phyloP scores from a whole-genome alignment of 176 grass and related monocot genomes.

The Pharus latifolius region DNA sequence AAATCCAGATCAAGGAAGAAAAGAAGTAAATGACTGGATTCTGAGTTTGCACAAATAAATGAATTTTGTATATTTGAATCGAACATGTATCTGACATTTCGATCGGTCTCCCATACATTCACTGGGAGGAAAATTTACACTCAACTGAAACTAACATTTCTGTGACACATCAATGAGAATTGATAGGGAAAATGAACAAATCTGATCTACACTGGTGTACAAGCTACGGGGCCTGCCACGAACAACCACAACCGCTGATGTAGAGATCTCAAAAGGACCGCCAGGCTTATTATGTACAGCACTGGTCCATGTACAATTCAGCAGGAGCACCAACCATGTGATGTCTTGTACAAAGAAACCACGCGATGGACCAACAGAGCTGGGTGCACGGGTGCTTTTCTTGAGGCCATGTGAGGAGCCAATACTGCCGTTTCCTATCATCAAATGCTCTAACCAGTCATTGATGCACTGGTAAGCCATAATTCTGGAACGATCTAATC shows the following conservation, averaged over 20 bases:
- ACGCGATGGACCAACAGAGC: constrained; percentile 29
- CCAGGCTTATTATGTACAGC: constrained; percentile 40
- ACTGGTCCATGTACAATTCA: constrained; percentile 41
- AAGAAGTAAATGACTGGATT: background rate
- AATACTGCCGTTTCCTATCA: constrained; percentile 20
- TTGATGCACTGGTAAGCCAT: constrained; percentile 51
- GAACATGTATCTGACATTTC: constrained; percentile 12
- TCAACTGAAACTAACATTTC: constrained; percentile 3
- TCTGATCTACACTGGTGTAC: constrained; percentile 41
- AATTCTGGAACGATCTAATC: constrained; percentile 85
- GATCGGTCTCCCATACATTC: constrained; percentile 4
- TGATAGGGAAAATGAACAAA: constrained; percentile 8
- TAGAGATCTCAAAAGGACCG: constrained; percentile 45
- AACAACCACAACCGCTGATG: constrained; percentile 45
- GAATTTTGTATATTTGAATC: constrained; percentile 26
- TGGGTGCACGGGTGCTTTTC: constrained; percentile 27
- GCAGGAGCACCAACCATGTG: constrained; percentile 52
- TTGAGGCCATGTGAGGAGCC: constrained; percentile 34
- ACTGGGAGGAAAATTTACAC: constrained; percentile 30
- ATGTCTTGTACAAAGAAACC: constrained; percentile 66
- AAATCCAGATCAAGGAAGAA: background rate
- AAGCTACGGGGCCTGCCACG: constrained; percentile 39
- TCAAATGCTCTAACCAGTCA: constrained; percentile 21
- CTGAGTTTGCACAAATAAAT: constrained; percentile 20
- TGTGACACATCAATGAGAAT: constrained; percentile 25